Evolutionary conservation across 345 rosid species (phyloP).

Genomic region (Pugionium cornutum): DNA sequence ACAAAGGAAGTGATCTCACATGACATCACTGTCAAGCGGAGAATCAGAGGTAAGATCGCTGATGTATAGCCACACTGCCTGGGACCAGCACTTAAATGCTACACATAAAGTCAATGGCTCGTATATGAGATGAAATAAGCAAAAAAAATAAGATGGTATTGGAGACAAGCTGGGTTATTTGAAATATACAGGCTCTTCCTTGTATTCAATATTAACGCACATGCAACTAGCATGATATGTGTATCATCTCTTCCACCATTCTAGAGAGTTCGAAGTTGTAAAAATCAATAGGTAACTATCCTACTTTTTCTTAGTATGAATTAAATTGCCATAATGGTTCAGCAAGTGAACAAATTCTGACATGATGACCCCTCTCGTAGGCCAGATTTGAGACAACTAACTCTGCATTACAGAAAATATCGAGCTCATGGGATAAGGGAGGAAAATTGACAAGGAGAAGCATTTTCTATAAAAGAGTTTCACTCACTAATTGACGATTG

Average conservation of each 20-base stretch:
- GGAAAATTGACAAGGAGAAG: not conserved
- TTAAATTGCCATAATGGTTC: constrained; percentile 17
- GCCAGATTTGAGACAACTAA: constrained; percentile 14
- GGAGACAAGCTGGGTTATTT: constrained; percentile 12
- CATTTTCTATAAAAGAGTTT: not conserved
- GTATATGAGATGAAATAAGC: constrained; percentile 30
- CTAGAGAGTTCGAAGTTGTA: constrained; percentile 11
- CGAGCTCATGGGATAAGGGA: not conserved
- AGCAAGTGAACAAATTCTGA: constrained; percentile 23
- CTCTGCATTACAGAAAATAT: not conserved
- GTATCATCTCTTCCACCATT: constrained; percentile 20
- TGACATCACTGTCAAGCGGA: constrained; percentile 78
- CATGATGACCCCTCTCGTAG: constrained; percentile 5
- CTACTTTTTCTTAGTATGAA: constrained; percentile 8
- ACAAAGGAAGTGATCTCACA: constrained; percentile 57
- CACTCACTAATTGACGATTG: constrained; percentile 2
- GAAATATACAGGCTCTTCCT: constrained; percentile 17
- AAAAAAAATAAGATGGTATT: not conserved
- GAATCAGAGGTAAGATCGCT: constrained; percentile 63
- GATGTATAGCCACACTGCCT: constrained; percentile 75
- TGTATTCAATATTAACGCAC: constrained; percentile 6
- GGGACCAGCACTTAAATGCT: constrained; percentile 99
- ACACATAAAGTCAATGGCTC: constrained; percentile 37
- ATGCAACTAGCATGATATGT: constrained; percentile 19
- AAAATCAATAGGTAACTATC: constrained; percentile 27